Percentiles rank a stretch among this genome's conserved stretches.
phyloP scores from a whole-genome alignment of 2,329 filamentous ascomycete genomes.

The Zalaria sp. region DNA sequence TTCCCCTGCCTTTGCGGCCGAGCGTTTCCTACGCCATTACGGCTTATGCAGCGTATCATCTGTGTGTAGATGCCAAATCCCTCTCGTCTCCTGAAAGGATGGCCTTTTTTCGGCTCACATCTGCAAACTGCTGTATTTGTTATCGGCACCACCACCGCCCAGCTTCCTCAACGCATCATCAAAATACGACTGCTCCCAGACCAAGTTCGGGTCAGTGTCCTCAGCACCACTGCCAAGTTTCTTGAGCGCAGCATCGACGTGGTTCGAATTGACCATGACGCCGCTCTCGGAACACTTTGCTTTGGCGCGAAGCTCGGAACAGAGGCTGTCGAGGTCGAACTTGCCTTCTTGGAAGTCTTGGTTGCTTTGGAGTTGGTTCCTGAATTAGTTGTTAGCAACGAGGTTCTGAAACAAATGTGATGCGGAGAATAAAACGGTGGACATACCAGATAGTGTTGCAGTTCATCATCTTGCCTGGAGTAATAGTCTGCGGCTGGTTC shows the following conservation, averaged over 20 bases:
- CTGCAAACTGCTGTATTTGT: not conserved
- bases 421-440: not conserved
- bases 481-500: constrained; percentile 41
- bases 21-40: too few species aligned
- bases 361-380: constrained; percentile 81
- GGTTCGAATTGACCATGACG: constrained; percentile 74
- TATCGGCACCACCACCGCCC: constrained; percentile 1
- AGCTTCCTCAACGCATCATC: constrained; percentile 13
- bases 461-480: constrained; percentile 52
- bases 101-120: too few species aligned
- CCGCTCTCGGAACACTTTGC: constrained; percentile 87
- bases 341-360: constrained; percentile 80
- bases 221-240: constrained; percentile 25
- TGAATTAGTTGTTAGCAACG: constrained; percentile 35
- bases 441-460: constrained; percentile 91
- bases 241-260: constrained; percentile 56
- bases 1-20: too few species aligned
- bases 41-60: too few species aligned
- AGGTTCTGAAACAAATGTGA: constrained; percentile 1
- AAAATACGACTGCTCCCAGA: constrained; percentile 15
- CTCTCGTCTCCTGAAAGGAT: too few species aligned
- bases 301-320: constrained; percentile 85
- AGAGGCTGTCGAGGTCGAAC: constrained; percentile 86
- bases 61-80: too few species aligned
- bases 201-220: constrained; percentile 3